Percentiles rank a stretch among this genome's conserved stretches.
Evolutionary conservation across 192 early-diverging fungal genomes (phyloP).

Genomic region (Dimargaris cristalligena): DNA sequence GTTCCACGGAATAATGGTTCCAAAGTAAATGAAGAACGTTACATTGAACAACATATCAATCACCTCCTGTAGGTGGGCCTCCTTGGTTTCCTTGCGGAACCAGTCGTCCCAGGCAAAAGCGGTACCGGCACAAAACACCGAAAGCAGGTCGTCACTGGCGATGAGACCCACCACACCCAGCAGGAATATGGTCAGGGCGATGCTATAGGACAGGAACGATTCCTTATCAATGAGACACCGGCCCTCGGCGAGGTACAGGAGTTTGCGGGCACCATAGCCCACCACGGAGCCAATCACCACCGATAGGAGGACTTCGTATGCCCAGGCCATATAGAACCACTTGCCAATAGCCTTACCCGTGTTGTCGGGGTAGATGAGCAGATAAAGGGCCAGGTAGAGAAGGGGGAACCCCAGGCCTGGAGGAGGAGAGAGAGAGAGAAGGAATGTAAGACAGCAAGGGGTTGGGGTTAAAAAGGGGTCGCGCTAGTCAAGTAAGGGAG

Average conservation of each 20-base stretch:
- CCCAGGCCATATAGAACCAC: conserved; percentile 60
- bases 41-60: conserved; percentile 77
- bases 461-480: too few species aligned
- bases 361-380: conserved; percentile 28
- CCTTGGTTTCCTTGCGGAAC: conserved; percentile 67
- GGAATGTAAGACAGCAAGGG: too few species aligned
- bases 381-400: conserved; percentile 54
- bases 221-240: conserved; percentile 74
- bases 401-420: conserved; percentile 63
- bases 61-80: conserved; percentile 76
- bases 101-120: conserved; percentile 81
- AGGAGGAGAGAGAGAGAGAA: too few species aligned
- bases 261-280: conserved; percentile 47
- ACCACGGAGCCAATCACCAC: conserved; percentile 50
- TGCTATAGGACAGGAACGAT: conserved; percentile 62
- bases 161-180: conserved; percentile 55
- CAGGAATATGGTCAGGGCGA: conserved; percentile 54
- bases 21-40: conserved; percentile 80
- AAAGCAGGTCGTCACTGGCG: conserved; percentile 56
- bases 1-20: conserved; percentile 55
- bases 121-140: conserved; percentile 65
- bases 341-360: conserved; percentile 50
- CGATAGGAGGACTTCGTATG: conserved; percentile 62
- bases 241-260: conserved; percentile 46
- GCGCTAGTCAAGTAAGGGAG: too few species aligned